Percentiles rank a stretch among this genome's conserved stretches.
Conservation (phyloP, 1,284 basidiomycete species). For the Ustilago shanxiensis region DNA sequence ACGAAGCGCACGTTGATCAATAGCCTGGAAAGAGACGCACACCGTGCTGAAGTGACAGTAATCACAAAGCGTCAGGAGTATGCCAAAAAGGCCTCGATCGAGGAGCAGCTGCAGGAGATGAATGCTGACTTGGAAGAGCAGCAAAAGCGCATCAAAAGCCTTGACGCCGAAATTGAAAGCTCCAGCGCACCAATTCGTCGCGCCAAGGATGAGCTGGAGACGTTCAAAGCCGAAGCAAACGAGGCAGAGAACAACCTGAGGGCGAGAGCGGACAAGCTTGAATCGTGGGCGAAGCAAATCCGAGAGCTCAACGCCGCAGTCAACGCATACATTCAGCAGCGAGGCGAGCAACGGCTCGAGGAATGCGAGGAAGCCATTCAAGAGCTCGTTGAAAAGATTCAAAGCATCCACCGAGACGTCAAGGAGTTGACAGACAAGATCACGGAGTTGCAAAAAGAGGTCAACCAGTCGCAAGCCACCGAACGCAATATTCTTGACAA, state of each 20-base stretch:
- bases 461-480: constrained; percentile 70
- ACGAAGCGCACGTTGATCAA: constrained; percentile 50
- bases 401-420: constrained; percentile 38
- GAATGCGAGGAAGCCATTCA: constrained; percentile 53
- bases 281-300: constrained; percentile 57
- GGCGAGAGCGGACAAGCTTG: constrained; percentile 35
- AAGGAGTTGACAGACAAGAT: constrained; percentile 51
- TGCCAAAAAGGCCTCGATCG: constrained; percentile 44
- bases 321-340: constrained; percentile 47
- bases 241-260: constrained; percentile 75
- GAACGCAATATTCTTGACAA: constrained; percentile 84
- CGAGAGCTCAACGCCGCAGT: constrained; percentile 41
- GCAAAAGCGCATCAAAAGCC: constrained; percentile 42
- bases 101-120: constrained; percentile 71
- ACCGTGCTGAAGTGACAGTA: constrained; percentile 71
- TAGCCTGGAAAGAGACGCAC: constrained; percentile 48
- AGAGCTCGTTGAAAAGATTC: constrained; percentile 62
- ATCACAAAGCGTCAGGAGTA: constrained; percentile 55
- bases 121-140: constrained; percentile 74
- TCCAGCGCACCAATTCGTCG: constrained; percentile 79
- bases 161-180: constrained; percentile 77
- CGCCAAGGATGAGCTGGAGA: constrained; percentile 77
- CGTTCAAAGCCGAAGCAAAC: constrained; percentile 75
- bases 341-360: constrained; percentile 49
- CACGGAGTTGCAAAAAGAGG: constrained; percentile 65